phyloP scores from a whole-genome alignment of 73 alveolate genomes.

The Symbiodinium pilosum region DNA sequence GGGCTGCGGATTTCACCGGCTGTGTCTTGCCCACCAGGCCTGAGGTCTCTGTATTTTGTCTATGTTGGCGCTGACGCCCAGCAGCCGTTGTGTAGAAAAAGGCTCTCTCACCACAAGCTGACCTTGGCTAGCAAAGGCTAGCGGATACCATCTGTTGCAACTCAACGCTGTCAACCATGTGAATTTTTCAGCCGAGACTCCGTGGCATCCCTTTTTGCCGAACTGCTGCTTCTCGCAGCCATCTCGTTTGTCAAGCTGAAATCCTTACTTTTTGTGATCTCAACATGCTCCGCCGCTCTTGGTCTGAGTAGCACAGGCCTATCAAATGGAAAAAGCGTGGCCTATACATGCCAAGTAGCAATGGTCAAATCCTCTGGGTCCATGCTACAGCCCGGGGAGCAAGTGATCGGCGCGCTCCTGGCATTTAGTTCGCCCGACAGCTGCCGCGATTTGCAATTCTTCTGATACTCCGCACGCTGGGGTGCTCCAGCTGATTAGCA shows the following conservation, averaged over 20 bases:
- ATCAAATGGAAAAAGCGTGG: no score
- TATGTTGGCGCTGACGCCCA: no score
- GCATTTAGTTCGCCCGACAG: no score
- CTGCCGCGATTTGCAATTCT: no score
- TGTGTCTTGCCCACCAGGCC: no score
- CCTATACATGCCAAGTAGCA: not conserved
- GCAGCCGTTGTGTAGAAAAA: no score
- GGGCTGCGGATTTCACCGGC: no score
- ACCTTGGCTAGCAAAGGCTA: not conserved
- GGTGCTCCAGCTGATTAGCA: no score
- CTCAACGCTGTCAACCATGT: not conserved
- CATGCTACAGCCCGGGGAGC: slow-evolving; percentile 41
- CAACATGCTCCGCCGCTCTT: not conserved
- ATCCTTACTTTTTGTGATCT: no score
- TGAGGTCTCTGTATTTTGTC: no score
- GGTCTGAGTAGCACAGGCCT: no score
- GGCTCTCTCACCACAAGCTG: not conserved
- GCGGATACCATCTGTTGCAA: not conserved
- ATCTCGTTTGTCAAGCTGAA: not conserved
- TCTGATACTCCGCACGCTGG: no score
- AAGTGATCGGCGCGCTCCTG: slow-evolving; percentile 39
- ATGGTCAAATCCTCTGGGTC: slow-evolving; percentile 74
- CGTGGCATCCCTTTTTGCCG: not conserved
- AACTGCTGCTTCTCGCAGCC: not conserved
- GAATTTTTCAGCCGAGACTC: not conserved